Evolutionary conservation across 176 grass and related monocot species (phyloP).

Genomic region (Juncus inflexus): DNA sequence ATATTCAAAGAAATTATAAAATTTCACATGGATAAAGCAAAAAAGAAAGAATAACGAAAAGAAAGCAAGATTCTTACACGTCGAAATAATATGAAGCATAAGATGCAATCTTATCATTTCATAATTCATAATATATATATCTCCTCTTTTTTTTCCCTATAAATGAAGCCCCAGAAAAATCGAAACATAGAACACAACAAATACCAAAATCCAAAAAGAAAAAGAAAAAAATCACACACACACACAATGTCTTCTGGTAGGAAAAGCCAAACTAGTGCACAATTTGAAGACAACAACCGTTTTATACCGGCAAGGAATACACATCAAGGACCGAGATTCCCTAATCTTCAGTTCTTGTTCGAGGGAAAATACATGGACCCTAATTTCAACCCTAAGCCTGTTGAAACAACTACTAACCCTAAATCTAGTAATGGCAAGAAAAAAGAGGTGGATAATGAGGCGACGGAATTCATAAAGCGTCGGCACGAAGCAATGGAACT

Average conservation of each 20-base stretch:
- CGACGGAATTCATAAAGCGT: constrained; percentile 54
- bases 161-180: background rate
- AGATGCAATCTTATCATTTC: constrained; percentile 18
- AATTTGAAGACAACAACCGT: constrained; percentile 25
- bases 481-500: constrained; percentile 43
- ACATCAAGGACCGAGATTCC: constrained; percentile 21
- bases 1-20: too few relatives aligned
- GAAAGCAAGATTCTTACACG: constrained; percentile 13
- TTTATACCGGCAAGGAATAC: background rate
- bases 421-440: background rate
- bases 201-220: constrained; percentile 9
- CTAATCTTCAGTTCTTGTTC: constrained; percentile 29
- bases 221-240: constrained; percentile 3
- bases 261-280: background rate
- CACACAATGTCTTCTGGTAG: constrained; percentile 3
- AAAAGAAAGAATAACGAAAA: constrained; percentile 15
- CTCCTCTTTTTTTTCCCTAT: background rate
- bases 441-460: constrained; percentile 48
- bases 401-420: too few relatives aligned
- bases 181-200: background rate
- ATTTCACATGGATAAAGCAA: too few relatives aligned
- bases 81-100: constrained; percentile 14
- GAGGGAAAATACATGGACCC: background rate
- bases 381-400: background rate
- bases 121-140: constrained; percentile 14